Conservation (phyloP, 768 basidiomycete species). For the Tylopilus sp. region DNA sequence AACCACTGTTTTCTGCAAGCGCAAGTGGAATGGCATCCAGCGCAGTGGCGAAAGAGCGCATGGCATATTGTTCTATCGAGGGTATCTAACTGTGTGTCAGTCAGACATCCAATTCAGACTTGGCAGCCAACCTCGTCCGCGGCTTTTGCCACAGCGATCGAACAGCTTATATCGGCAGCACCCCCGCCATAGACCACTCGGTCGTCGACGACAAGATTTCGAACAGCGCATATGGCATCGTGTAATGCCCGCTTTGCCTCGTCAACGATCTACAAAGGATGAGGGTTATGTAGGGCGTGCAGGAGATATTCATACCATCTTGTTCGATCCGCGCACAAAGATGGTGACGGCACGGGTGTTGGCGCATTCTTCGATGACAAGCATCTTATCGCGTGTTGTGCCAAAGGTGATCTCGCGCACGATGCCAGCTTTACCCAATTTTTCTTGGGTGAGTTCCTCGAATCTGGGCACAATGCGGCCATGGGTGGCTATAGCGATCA, state of each 20-base stretch:
- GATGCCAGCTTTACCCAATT: conserved; percentile 90
- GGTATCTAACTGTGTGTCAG: conserved; percentile 59
- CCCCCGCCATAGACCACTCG: conserved; percentile 98
- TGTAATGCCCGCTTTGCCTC: conserved; percentile 98
- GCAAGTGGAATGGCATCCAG: conserved; percentile 95
- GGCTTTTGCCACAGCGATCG: conserved; percentile 88
- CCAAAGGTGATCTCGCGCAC: conserved; percentile 96
- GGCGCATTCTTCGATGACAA: conserved; percentile 98
- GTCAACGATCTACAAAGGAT: conserved; percentile 81
- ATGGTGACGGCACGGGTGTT: conserved; percentile 95
- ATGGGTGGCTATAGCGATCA: conserved; percentile 97
- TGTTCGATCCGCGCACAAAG: conserved; percentile 96
- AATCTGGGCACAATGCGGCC: conserved; percentile 98
- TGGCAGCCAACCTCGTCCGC: conserved; percentile 75
- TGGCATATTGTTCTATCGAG: conserved; percentile 98
- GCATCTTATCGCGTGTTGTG: conserved; percentile 98
- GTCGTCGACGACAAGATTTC: conserved; percentile 92
- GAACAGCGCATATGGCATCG: conserved; percentile 95
- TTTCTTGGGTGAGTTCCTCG: conserved; percentile 88
- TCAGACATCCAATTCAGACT: background rate
- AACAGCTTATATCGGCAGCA: conserved; percentile 94
- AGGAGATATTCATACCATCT: conserved; percentile 71
- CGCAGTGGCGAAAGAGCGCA: conserved; percentile 97
- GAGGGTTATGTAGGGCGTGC: background rate
- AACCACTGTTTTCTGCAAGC: conserved; percentile 95